These are phyloP conservation scores for Gossypium arboreum DNA, from an alignment of 345 rosid species.

Conservation along the genomic window DNA sequence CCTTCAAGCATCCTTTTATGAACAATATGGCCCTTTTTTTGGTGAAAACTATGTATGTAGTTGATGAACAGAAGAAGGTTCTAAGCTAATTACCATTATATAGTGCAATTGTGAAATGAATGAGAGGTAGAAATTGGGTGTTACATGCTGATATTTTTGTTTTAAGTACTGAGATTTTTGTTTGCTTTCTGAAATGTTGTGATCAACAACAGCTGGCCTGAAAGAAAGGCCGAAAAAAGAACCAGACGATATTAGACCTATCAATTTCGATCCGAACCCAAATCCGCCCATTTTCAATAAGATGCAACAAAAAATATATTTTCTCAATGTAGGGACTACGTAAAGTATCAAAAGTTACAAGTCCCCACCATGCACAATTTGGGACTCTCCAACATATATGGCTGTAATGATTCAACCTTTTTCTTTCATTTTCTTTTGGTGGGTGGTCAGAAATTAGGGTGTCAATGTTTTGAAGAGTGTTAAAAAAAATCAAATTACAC, in stretches of 20 bases:
- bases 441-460: too few species aligned
- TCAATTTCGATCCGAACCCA: too few species aligned
- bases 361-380: neutral
- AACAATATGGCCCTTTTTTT: neutral
- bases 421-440: too few species aligned
- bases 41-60: neutral
- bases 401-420: neutral
- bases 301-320: neutral
- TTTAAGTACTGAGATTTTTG: neutral
- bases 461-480: too few species aligned
- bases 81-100: neutral
- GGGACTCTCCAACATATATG: neutral
- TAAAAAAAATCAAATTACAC: too few species aligned
- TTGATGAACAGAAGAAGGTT: constrained; percentile 3
- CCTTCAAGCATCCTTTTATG: constrained; percentile 36
- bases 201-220: constrained; percentile 11
- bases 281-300: neutral
- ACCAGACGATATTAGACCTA: neutral
- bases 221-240: neutral
- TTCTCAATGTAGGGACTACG: neutral
- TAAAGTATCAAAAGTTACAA: neutral
- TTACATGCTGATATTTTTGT: neutral
- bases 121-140: constrained; percentile 13
- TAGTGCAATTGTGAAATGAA: neutral
- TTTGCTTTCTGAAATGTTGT: constrained; percentile 5